A percentile compares a stretch with the other conserved stretches of the same genome.
These are phyloP conservation scores for Clonostachys chloroleuca DNA, from an alignment of 2,329 filamentous ascomycete species.

Conservation along the genomic window DNA sequence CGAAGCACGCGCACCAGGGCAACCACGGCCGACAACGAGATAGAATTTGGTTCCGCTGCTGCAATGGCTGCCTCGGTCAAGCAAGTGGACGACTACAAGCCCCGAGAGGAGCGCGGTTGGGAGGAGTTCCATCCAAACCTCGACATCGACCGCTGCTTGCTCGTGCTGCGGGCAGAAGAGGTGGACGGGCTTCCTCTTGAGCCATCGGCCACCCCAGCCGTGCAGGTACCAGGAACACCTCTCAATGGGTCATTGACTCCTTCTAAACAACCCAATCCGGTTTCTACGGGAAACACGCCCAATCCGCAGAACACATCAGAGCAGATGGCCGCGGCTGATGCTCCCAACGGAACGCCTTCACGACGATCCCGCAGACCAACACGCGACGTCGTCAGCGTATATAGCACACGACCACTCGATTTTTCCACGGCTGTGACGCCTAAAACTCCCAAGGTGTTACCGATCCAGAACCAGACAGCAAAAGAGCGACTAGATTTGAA, in stretches of 20 bases:
- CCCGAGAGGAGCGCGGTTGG: conserved; percentile 93
- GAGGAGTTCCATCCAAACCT: conserved; percentile 96
- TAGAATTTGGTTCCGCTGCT: conserved; percentile 81
- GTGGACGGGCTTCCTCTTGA: conserved; percentile 65
- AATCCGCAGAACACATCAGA: conserved; percentile 25
- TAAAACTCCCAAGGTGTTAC: conserved; percentile 61
- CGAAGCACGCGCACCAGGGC: conserved; percentile 49
- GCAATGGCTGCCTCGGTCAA: conserved; percentile 83
- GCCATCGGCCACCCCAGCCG: conserved; percentile 27
- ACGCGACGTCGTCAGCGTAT: conserved; percentile 48
- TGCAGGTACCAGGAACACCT: conserved; percentile 17
- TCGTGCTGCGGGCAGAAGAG: conserved; percentile 76
- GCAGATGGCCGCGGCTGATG: conserved; percentile 19
- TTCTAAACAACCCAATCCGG: conserved; percentile 35
- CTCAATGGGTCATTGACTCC: conserved; percentile 39
- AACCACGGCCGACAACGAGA: conserved; percentile 52
- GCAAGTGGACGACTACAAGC: conserved; percentile 95
- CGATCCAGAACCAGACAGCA: conserved; percentile 73
- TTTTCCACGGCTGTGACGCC: conserved; percentile 29
- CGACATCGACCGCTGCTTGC: conserved; percentile 78
- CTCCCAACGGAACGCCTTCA: conserved; percentile 22
- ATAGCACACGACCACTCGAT: conserved; percentile 42
- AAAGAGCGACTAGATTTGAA: conserved; percentile 78
- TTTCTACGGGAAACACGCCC: conserved; percentile 35
- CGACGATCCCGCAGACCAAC: conserved; percentile 36